phyloP scores from a whole-genome alignment of 768 basidiomycete genomes.

The Boletus edulis region DNA sequence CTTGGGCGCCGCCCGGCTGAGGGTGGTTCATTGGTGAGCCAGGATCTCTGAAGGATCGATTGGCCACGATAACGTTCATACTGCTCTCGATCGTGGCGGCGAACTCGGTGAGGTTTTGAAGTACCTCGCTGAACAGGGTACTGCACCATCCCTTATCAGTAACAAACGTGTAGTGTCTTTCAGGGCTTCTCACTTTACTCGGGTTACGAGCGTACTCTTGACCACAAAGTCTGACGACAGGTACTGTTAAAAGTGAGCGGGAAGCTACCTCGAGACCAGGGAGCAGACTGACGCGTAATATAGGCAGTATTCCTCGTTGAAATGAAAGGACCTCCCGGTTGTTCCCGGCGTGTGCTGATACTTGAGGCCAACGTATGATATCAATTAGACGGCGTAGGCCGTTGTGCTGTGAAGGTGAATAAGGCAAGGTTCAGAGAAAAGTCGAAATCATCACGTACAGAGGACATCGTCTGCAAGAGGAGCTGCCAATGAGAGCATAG shows the following conservation, averaged over 20 bases:
- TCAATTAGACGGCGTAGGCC: conserved; percentile 50
- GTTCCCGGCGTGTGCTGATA: conserved; percentile 40
- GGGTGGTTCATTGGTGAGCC: neutral
- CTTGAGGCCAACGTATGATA: conserved; percentile 43
- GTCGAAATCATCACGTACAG: conserved; percentile 24
- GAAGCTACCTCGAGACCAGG: neutral
- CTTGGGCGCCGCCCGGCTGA: conserved; percentile 38
- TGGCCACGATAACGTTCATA: conserved; percentile 34
- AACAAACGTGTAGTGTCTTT: neutral
- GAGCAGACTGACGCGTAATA: conserved; percentile 43
- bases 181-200: conserved; percentile 44
- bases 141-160: conserved; percentile 27
- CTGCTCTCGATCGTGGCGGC: conserved; percentile 38
- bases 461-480: conserved; percentile 37
- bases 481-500: conserved; percentile 26
- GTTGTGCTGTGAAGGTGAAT: conserved; percentile 38
- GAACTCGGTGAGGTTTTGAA: conserved; percentile 46
- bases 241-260: conserved; percentile 38
- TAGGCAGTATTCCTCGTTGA: conserved; percentile 51
- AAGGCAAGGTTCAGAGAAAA: neutral
- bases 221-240: conserved; percentile 57
- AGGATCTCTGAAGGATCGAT: conserved; percentile 35
- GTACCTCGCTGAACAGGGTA: conserved; percentile 42
- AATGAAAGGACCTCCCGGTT: conserved; percentile 46
- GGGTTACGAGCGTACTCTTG: conserved; percentile 50